Percentiles rank a stretch among this genome's conserved stretches.
Evolutionary conservation across 2,329 filamentous ascomycete species (phyloP).

Genomic region (Penicillium digitatum): DNA sequence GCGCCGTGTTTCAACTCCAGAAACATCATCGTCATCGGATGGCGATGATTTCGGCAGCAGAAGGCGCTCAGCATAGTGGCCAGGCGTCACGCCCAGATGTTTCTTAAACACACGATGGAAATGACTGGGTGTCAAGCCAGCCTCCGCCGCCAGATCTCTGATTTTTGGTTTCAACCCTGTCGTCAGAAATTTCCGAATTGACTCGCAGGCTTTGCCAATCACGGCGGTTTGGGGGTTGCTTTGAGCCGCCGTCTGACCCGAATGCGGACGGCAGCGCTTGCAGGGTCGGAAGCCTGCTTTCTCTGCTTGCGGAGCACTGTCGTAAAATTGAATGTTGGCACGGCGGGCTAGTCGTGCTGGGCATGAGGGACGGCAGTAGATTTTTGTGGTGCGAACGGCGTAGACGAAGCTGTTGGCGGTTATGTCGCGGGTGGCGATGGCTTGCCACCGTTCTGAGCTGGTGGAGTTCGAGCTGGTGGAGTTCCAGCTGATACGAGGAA

Average conservation of each 20-base stretch:
- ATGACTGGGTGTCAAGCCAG: slow-evolving; percentile 50
- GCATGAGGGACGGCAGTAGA: slow-evolving; percentile 56
- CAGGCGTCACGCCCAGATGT: slow-evolving; percentile 49
- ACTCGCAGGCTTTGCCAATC: slow-evolving; percentile 32
- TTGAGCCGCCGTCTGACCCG: slow-evolving; percentile 21
- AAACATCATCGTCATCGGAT: slow-evolving; percentile 3
- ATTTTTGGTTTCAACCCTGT: slow-evolving; percentile 38
- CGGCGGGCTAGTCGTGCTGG: slow-evolving; percentile 55
- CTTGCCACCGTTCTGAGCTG: slow-evolving; percentile 41
- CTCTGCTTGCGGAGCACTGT: slow-evolving; percentile 47
- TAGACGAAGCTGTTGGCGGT: slow-evolving; percentile 52
- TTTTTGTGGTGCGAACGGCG: slow-evolving; percentile 53
- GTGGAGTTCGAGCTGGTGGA: slow-evolving; percentile 15
- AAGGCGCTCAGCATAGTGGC: slow-evolving; percentile 32
- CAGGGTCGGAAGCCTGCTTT: slow-evolving; percentile 52
- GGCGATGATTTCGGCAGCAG: slow-evolving; percentile 3
- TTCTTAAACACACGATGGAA: slow-evolving; percentile 56
- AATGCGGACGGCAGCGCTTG: slow-evolving; percentile 52
- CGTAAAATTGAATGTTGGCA: slow-evolving; percentile 55
- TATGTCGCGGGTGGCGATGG: slow-evolving; percentile 45
- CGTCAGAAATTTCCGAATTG: slow-evolving; percentile 25
- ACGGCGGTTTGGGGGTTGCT: slow-evolving; percentile 33
- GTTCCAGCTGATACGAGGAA: slow-evolving; percentile 22
- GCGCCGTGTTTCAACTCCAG: slow-evolving; percentile 10
- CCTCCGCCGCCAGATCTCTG: slow-evolving; percentile 46